These are phyloP conservation scores for Clausena lansium DNA, from an alignment of 345 rosid genomes.

Conservation along the genomic window DNA sequence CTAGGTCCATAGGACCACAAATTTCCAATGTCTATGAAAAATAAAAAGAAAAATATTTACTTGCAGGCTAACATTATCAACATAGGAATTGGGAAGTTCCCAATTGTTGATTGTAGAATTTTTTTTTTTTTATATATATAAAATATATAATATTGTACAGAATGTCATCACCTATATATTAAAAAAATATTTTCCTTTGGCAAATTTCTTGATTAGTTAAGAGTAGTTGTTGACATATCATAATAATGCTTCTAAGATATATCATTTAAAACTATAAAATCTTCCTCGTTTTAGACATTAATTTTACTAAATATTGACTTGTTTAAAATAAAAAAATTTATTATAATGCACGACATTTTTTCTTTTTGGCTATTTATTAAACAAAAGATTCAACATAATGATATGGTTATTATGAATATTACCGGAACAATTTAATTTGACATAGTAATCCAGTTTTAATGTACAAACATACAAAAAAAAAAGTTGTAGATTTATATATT, in stretches of 20 bases:
- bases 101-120: no score
- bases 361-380: no score
- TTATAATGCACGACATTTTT: no score
- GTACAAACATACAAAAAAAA: background rate
- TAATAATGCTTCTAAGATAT: no score
- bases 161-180: background rate
- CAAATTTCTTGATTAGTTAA: background rate
- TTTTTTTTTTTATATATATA: no score
- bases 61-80: background rate
- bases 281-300: background rate
- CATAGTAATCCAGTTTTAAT: no score
- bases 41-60: background rate
- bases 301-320: background rate
- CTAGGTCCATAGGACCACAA: slow-evolving; percentile 2
- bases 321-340: background rate
- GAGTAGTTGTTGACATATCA: background rate
- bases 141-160: no score
- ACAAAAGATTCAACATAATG: no score
- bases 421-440: no score
- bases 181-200: background rate
- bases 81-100: background rate
- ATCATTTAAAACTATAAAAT: background rate
- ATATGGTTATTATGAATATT: no score
- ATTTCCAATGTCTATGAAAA: background rate
- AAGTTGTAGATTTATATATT: background rate